phyloP scores from a whole-genome alignment of 352 stramenopile genomes.

The Phytopythium litorale region DNA sequence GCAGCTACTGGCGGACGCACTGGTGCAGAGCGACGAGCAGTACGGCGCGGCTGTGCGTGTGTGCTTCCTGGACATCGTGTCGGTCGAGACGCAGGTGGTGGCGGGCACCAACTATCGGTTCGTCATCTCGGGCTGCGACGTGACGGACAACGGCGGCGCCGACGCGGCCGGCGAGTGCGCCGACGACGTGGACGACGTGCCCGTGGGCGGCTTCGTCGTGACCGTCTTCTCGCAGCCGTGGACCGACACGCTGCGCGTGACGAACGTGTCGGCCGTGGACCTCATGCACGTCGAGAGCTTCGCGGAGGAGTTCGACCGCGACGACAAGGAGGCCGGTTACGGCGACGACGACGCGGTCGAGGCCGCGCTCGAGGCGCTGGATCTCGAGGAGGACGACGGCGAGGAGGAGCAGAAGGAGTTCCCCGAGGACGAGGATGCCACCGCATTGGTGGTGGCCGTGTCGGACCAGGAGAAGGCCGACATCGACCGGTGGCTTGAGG shows the following conservation, averaged over 20 bases:
- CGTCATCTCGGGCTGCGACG: slow-evolving; percentile 16
- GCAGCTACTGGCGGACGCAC: slow-evolving; percentile 24
- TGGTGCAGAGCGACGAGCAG: slow-evolving; percentile 9
- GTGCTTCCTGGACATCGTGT: slow-evolving; percentile 35
- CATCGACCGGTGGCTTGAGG: slow-evolving; percentile 59
- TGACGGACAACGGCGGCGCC: slow-evolving; percentile 9
- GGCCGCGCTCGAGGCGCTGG: slow-evolving; percentile 7
- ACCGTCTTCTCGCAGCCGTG: slow-evolving; percentile 11
- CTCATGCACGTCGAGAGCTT: slow-evolving; percentile 16
- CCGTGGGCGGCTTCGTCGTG: slow-evolving; percentile 7
- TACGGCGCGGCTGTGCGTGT: slow-evolving; percentile 21
- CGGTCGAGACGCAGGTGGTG: slow-evolving; percentile 26
- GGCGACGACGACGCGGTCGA: slow-evolving; percentile 5
- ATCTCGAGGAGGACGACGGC: slow-evolving; percentile 10
- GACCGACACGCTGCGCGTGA: slow-evolving; percentile 52
- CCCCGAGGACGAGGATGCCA: slow-evolving; percentile 1
- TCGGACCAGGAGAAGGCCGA: slow-evolving; percentile 44
- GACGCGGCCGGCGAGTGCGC: slow-evolving; percentile 37
- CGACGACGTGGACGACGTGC: background rate
- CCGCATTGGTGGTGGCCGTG: slow-evolving; percentile 10
- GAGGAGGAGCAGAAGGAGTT: slow-evolving; percentile 8
- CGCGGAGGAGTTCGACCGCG: slow-evolving; percentile 51
- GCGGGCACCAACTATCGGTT: slow-evolving; percentile 29
- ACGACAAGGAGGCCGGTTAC: slow-evolving; percentile 5
- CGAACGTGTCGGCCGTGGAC: slow-evolving; percentile 24